Evolutionary conservation across 768 basidiomycete genomes (phyloP), one percentile per base, ranked within the genome.

Genomic region (Dendrothele bispora): DNA sequence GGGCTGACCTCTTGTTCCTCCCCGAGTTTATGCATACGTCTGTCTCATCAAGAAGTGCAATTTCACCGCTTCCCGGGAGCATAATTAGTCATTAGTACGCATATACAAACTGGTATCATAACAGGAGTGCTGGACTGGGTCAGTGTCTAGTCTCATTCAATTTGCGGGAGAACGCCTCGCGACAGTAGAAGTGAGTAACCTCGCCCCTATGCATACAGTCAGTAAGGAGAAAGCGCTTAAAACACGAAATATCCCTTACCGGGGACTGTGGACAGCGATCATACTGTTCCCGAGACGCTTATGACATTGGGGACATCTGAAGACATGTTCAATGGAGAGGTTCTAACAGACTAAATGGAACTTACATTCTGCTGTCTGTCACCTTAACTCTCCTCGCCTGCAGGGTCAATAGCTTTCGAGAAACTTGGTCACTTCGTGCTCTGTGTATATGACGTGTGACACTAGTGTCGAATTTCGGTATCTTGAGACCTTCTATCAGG

Each of bases 171-270:
- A 93, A 97, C 1, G 78, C 75, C 61, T 97, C 95, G 22, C 93
- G 86, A 61, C 95, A 98, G 52, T 95, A 90, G 63, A 95, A 94
- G 67, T 98, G 95, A 0, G 94, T 98, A 2, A 97, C 95, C 67
- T 95, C 92, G 7, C 95, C 95, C 40, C 94, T 97, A 56, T 28
- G 27, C 29, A 7, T 37, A 25, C 42, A 28, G 42, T 36, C 12
- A 35, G 21, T 22, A 48, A 3, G 25, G 25, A n/a, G 7, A 32
- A 25, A 39, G 17, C 3, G 28, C 20, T 15, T 14, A 4, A 36
- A 8, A 20, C 35, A 53, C 48, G 49, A 25, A 46, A 55, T 84
- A n/a, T 18, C 3, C n/a, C 45, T 61, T 57, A 89, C 91, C 82
- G 78, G 32, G 95, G 95, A 7, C 86, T 74, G 73, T 98, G 95